These are phyloP conservation scores for Coemansia sp. DNA, from an alignment of 192 early-diverging fungal genomes.

Conservation along the genomic window DNA sequence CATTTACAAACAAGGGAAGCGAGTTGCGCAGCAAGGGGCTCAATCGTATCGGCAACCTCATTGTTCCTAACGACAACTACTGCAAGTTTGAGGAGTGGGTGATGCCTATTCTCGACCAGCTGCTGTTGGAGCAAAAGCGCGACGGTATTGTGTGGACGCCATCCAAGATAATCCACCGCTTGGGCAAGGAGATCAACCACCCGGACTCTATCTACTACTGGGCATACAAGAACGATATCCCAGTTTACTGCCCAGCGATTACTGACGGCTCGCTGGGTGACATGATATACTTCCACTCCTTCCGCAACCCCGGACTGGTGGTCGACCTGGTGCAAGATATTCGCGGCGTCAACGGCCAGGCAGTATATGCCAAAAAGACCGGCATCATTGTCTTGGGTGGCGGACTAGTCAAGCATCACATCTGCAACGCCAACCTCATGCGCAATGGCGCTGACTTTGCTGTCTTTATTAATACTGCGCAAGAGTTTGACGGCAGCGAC, in stretches of 20 bases:
- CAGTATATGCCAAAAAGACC: constrained; percentile 95
- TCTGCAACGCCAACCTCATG: constrained; percentile 98
- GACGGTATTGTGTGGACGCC: constrained; percentile 88
- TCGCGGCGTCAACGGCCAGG: constrained; percentile 86
- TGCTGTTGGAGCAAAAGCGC: constrained; percentile 88
- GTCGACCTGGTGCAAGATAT: constrained; percentile 94
- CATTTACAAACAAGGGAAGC: constrained; percentile 74
- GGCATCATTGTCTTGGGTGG: constrained; percentile 97
- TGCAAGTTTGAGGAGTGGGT: constrained; percentile 99
- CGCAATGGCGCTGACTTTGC: constrained; percentile 97
- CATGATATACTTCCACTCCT: constrained; percentile 99
- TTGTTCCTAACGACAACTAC: constrained; percentile 99
- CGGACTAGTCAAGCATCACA: constrained; percentile 98
- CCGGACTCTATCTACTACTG: constrained; percentile 94
- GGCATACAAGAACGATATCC: constrained; percentile 97
- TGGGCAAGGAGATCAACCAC: constrained; percentile 91
- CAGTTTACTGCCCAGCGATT: constrained; percentile 95
- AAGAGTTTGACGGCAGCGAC: constrained; percentile 98
- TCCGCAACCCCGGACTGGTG: constrained; percentile 90
- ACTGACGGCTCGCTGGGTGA: constrained; percentile 98
- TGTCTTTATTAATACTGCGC: constrained; percentile 95
- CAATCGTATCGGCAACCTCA: constrained; percentile 95
- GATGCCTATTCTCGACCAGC: constrained; percentile 88
- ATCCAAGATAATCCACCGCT: constrained; percentile 80
- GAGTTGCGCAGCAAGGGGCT: constrained; percentile 85